Conservation (phyloP, 441 rosid species). For the Geranium incanum region DNA sequence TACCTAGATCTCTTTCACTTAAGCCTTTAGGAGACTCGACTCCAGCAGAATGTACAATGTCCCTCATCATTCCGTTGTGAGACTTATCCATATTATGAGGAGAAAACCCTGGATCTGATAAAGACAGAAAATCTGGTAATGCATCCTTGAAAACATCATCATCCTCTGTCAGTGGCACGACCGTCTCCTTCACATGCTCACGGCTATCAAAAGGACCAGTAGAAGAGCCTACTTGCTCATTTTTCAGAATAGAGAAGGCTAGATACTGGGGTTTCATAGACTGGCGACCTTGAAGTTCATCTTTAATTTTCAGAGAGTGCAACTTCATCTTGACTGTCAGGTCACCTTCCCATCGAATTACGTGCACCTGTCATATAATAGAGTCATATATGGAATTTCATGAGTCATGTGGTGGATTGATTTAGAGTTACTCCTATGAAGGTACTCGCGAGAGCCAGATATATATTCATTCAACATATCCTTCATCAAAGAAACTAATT, state of each 20-base stretch:
- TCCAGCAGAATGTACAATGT: slow-evolving; percentile 34
- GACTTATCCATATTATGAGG: slow-evolving; percentile 43
- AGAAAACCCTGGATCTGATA: slow-evolving; percentile 46
- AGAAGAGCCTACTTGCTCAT: slow-evolving; percentile 41
- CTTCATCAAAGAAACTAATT: background rate
- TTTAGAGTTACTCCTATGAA: background rate
- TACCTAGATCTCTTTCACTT: slow-evolving; percentile 37
- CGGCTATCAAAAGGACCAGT: slow-evolving; percentile 29
- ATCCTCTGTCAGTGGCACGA: slow-evolving; percentile 46
- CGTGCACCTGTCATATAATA: slow-evolving; percentile 52
- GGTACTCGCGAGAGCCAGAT: background rate
- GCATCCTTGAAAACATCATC: slow-evolving; percentile 89
- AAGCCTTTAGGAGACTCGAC: slow-evolving; percentile 49
- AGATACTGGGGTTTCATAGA: slow-evolving; percentile 59
- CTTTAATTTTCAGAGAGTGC: slow-evolving; percentile 87
- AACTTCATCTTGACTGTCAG: slow-evolving; percentile 76
- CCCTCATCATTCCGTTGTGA: slow-evolving; percentile 37
- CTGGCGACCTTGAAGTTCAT: slow-evolving; percentile 69
- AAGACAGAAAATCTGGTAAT: slow-evolving; percentile 74
- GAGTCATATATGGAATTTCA: background rate
- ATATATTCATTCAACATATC: background rate
- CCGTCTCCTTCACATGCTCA: slow-evolving; percentile 34
- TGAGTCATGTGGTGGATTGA: background rate
- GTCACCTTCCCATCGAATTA: slow-evolving; percentile 67
- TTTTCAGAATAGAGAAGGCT: slow-evolving; percentile 74